Conservation (phyloP, 306 rosid genomes). For the Comarum palustre region DNA sequence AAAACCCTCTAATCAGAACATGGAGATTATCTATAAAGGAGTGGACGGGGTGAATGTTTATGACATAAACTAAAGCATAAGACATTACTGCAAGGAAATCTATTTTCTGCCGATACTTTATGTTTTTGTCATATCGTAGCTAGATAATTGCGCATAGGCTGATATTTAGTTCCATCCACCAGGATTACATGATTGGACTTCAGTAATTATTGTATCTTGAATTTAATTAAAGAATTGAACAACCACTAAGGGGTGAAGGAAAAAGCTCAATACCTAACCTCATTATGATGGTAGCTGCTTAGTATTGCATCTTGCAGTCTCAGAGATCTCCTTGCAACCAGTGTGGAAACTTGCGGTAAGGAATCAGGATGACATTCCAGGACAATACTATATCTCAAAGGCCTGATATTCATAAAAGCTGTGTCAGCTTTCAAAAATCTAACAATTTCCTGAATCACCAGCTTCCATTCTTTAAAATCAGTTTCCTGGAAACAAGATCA, state of each 20-base stretch:
- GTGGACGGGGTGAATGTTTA: background rate
- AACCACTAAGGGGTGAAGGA: slow-evolving; percentile 21
- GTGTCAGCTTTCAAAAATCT: slow-evolving; percentile 81
- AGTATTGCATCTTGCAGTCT: slow-evolving; percentile 75
- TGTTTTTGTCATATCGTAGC: background rate
- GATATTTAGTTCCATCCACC: background rate
- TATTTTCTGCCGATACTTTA: background rate
- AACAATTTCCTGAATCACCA: slow-evolving; percentile 82
- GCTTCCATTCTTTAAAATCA: slow-evolving; percentile 92
- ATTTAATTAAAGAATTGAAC: background rate
- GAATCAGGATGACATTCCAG: slow-evolving; percentile 82
- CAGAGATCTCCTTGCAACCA: slow-evolving; percentile 50
- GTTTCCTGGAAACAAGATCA: slow-evolving; percentile 58
- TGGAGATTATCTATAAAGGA: background rate
- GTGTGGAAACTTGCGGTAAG: slow-evolving; percentile 43
- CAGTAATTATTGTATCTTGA: background rate
- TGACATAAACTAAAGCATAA: background rate
- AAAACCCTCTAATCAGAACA: slow-evolving; percentile 2
- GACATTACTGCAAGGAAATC: background rate
- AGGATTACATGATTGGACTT: background rate
- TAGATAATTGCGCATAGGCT: background rate
- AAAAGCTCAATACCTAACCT: slow-evolving; percentile 47
- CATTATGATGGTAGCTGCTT: slow-evolving; percentile 81
- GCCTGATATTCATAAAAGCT: slow-evolving; percentile 76
- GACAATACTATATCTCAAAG: slow-evolving; percentile 76